Evolutionary conservation across 306 rosid species (phyloP).

Genomic region (Inga oerstediana): DNA sequence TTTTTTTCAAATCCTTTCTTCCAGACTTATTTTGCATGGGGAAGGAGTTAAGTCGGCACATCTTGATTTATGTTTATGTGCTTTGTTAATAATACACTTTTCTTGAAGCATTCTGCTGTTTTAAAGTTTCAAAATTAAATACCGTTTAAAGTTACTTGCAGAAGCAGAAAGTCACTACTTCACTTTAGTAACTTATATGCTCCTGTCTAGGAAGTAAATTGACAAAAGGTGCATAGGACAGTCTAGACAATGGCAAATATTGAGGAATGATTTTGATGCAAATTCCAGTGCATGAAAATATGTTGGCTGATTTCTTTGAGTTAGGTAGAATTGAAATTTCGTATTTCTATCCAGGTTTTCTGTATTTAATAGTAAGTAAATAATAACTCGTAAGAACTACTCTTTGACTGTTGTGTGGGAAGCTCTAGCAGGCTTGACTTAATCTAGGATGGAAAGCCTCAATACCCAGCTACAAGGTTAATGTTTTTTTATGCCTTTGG

Average conservation of each 20-base stretch:
- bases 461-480: neutral
- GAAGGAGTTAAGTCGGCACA: neutral
- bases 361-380: neutral
- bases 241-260: neutral
- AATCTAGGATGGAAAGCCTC: neutral
- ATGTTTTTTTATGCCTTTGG: neutral
- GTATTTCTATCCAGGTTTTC: neutral
- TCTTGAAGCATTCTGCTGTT: neutral
- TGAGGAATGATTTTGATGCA: neutral
- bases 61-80: neutral
- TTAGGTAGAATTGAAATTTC: neutral
- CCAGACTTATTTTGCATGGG: neutral
- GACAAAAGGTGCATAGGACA: neutral
- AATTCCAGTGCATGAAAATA: neutral
- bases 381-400: neutral
- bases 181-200: neutral
- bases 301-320: neutral
- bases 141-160: neutral
- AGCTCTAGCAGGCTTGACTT: neutral
- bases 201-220: neutral
- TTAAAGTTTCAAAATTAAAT: neutral
- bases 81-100: neutral
- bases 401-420: neutral
- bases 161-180: neutral
- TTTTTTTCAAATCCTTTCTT: neutral